Conservation (phyloP, 257 asterid genomes). For the Apocynum venetum region DNA sequence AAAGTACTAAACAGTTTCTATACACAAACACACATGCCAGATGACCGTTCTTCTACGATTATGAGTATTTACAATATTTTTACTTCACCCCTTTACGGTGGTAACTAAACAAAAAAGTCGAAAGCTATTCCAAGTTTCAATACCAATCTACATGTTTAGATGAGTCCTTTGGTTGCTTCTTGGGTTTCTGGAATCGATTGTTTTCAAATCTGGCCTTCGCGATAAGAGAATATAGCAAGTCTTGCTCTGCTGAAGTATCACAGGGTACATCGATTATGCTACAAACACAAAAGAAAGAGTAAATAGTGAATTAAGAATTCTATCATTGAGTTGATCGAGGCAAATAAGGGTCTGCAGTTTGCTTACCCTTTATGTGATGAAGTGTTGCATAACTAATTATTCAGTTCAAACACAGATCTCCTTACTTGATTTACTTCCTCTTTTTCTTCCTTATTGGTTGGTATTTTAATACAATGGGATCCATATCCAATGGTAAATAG, state of each 20-base stretch:
- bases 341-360: too few relatives aligned
- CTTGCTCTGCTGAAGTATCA: constrained; percentile 86
- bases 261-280: constrained; percentile 69
- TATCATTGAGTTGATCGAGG: too few relatives aligned
- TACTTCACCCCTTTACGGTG: too few relatives aligned
- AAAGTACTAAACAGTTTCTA: too few relatives aligned
- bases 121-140: neutral
- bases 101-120: neutral
- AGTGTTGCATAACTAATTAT: neutral
- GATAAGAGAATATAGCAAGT: constrained; percentile 66
- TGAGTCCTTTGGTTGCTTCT: constrained; percentile 47
- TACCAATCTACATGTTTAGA: constrained; percentile 58
- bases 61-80: too few relatives aligned
- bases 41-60: too few relatives aligned
- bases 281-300: constrained; percentile 12
- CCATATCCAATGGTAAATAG: neutral
- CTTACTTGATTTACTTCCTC: too few relatives aligned
- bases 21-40: too few relatives aligned
- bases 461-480: neutral
- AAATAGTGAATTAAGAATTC: neutral
- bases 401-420: neutral
- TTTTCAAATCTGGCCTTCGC: constrained; percentile 73
- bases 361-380: too few relatives aligned
- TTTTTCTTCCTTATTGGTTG: neutral
- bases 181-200: constrained; percentile 59